phyloP scores from a whole-genome alignment of 345 rosid species.

The Aegle marmelos region DNA sequence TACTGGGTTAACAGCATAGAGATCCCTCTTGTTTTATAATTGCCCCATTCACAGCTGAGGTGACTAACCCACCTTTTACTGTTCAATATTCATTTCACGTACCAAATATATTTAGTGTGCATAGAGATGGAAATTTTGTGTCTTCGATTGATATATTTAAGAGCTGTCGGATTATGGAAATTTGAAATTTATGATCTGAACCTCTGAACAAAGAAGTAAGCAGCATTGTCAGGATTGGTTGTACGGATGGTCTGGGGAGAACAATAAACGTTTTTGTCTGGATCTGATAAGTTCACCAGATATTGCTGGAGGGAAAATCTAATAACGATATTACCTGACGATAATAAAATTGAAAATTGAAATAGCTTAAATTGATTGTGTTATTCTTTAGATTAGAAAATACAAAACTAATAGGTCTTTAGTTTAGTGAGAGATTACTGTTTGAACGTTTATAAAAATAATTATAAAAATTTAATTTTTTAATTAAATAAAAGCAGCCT shows the following conservation, averaged over 20 bases:
- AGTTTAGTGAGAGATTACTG: no score
- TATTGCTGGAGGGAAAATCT: background rate
- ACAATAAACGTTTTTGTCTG: slow-evolving; percentile 5
- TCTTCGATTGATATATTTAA: background rate
- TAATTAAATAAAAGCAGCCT: no score
- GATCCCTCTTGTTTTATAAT: background rate
- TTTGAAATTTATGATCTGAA: background rate
- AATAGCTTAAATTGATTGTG: background rate
- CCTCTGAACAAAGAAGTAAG: background rate
- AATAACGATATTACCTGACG: slow-evolving; percentile 11
- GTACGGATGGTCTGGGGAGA: slow-evolving; percentile 15
- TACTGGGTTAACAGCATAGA: background rate
- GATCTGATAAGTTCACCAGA: background rate
- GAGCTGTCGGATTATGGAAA: no score
- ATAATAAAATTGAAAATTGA: background rate
- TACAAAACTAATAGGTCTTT: no score
- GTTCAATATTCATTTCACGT: no score
- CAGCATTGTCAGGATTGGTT: background rate
- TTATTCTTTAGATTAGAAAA: background rate
- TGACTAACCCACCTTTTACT: no score
- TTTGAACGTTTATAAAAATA: no score
- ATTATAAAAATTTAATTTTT: no score
- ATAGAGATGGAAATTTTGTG: background rate
- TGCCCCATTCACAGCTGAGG: no score
- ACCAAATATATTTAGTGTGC: no score